These are phyloP conservation scores for Tillandsia fasciculata DNA, from an alignment of 176 grass and related monocot genomes.

Conservation along the genomic window DNA sequence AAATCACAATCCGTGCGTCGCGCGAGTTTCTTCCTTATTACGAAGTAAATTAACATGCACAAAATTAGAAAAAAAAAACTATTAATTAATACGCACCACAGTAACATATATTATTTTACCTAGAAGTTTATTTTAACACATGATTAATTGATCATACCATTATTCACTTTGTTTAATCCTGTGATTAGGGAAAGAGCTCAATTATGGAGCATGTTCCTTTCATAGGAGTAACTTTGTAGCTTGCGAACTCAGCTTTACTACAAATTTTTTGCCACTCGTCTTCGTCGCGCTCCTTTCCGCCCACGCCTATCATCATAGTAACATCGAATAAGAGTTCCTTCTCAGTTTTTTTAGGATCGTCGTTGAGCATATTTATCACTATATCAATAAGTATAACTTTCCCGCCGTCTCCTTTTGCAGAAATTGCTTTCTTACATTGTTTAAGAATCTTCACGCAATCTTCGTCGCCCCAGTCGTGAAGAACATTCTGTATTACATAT, in stretches of 20 bases:
- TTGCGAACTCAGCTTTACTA: background rate
- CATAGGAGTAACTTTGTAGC: constrained; percentile 9
- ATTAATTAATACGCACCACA: no score
- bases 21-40: no score
- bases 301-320: background rate
- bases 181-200: constrained; percentile 5
- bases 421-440: constrained; percentile 10
- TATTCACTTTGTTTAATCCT: no score
- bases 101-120: no score
- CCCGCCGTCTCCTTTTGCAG: background rate
- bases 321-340: background rate
- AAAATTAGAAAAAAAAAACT: no score
- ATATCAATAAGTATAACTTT: constrained; percentile 21
- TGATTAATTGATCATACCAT: no score
- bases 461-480: constrained; percentile 5
- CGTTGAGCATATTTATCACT: background rate
- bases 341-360: background rate
- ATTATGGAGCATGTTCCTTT: background rate
- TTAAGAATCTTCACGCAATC: constrained; percentile 17
- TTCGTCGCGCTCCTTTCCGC: constrained; percentile 1
- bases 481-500: background rate
- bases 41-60: no score
- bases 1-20: no score
- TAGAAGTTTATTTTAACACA: no score
- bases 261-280: constrained; percentile 12